Base-by-base conservation (phyloP, 176 grass and related monocot species). In the Eleusine coracana region DNA sequence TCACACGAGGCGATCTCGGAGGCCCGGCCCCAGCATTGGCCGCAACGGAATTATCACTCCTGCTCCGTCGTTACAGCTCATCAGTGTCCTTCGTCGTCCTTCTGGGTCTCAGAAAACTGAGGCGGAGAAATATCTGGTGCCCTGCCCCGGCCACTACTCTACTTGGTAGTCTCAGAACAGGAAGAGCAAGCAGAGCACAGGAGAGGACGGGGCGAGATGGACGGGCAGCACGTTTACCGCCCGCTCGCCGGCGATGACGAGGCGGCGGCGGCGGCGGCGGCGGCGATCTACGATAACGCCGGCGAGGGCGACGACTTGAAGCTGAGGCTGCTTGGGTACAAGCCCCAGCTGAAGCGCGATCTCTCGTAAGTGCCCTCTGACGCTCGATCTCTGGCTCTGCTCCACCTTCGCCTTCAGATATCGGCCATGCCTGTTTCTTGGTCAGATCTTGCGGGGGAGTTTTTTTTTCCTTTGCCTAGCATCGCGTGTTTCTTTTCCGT, bases 321-420 rank as follows among this genome's bases (percentile, higher is more conserved):
- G 82, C 82, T 89, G 17, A 84, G 69, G 78, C 79, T 75, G 72
- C 93, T 96, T 27, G 90, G 93, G 51, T 96, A 96, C 93, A 81
- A 92, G 81, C 93, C 80, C 71, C 90, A 91, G 83, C 93, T 96
- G 83, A 90, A 84, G 86, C 93, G 93, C 28, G 88, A 90, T 50
- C 93, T 96, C 86, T 90, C 93, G 90, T 96, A 80, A 71, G 86
- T 66, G 6, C 1, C 4, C 5, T 25, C 23, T 37, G 10, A 10
- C 3, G 3, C 65, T 59, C 56, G 7, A 59, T 59, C 56, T 54
- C 12, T 51, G 50, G 3, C 20, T 51, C 36, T 39, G 0, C 25
- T 14, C 39, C 31, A 34, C 31, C 34, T 69, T 29, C 25, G 0
- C 28, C 40, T 66, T 39, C 10, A 34, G 31, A 34, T 34, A 34